Conservation (phyloP, 1,139 yeast species). For the Neolecta irregularis region DNA sequence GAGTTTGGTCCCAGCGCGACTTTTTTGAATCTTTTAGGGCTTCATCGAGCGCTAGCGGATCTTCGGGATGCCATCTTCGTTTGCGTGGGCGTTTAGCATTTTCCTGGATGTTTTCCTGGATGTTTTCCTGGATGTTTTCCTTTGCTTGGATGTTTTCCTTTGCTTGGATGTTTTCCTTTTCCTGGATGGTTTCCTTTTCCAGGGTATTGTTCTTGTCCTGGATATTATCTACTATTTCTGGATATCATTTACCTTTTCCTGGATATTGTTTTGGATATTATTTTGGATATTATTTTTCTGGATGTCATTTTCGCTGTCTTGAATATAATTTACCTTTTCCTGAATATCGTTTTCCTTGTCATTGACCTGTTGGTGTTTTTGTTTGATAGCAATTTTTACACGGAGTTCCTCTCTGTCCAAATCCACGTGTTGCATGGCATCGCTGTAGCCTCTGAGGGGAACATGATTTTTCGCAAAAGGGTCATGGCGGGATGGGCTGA, state of each 20-base stretch:
- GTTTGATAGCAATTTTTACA: constrained; percentile 19
- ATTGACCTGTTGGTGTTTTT: constrained; percentile 12
- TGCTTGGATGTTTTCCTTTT: too few species aligned
- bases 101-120: constrained; percentile 25
- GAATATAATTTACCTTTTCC: constrained; percentile 2
- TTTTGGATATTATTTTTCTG: too few species aligned
- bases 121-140: constrained; percentile 12
- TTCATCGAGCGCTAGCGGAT: constrained; percentile 13
- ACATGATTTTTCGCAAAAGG: constrained; percentile 14
- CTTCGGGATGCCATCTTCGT: constrained; percentile 8
- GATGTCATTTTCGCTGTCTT: constrained; percentile 21
- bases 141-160: constrained; percentile 28
- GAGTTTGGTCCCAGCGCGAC: constrained; percentile 20
- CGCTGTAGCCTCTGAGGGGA: constrained; percentile 17
- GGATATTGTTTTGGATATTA: constrained; percentile 17
- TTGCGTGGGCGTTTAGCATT: constrained; percentile 10
- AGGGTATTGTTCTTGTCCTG: constrained; percentile 13
- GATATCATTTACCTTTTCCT: constrained; percentile 19
- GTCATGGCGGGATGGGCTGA: constrained; percentile 18
- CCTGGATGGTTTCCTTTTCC: too few species aligned
- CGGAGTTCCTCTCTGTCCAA: constrained; percentile 24
- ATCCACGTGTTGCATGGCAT: constrained; percentile 22
- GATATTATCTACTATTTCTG: constrained; percentile 12
- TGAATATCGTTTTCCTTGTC: constrained; percentile 5
- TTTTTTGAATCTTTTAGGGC: constrained; percentile 9